Evolutionary conservation across 805 yeast species (phyloP).

Genomic region (Zygosaccharomyces kombuchaensis): DNA sequence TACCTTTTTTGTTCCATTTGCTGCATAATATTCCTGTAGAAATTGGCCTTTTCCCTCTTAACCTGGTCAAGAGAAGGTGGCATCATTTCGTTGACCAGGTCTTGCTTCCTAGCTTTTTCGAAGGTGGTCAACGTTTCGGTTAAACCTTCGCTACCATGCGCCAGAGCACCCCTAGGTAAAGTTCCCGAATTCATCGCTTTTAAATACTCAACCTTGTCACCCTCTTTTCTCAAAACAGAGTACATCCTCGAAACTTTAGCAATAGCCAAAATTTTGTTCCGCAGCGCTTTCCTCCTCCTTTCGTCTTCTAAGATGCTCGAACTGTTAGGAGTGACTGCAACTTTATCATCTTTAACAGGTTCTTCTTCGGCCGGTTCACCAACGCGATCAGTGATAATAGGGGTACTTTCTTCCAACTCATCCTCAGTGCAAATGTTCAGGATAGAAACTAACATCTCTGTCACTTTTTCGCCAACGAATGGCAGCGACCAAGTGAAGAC

Average conservation of each 20-base stretch:
- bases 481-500: slow-evolving; percentile 97
- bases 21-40: slow-evolving; percentile 41
- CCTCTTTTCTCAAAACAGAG: slow-evolving; percentile 78
- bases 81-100: slow-evolving; percentile 75
- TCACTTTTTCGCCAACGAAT: slow-evolving; percentile 92
- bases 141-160: slow-evolving; percentile 79
- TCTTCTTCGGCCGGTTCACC: slow-evolving; percentile 20
- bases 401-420: slow-evolving; percentile 75
- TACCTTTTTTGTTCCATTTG: slow-evolving; percentile 11
- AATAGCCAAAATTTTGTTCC: slow-evolving; percentile 89
- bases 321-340: not conserved
- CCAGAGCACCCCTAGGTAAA: slow-evolving; percentile 79
- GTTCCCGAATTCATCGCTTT: slow-evolving; percentile 69
- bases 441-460: slow-evolving; percentile 86
- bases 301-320: slow-evolving; percentile 27
- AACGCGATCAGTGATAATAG: slow-evolving; percentile 43
- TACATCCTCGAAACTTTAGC: slow-evolving; percentile 96
- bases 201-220: slow-evolving; percentile 78
- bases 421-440: slow-evolving; percentile 94
- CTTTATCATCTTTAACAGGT: slow-evolving; percentile 13
- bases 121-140: slow-evolving; percentile 64
- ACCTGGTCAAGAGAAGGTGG: slow-evolving; percentile 74
- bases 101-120: slow-evolving; percentile 79
- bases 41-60: slow-evolving; percentile 41
- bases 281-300: slow-evolving; percentile 49